Conservation (phyloP, 176 grass and related monocot species). For the Lolium multiflorum region DNA sequence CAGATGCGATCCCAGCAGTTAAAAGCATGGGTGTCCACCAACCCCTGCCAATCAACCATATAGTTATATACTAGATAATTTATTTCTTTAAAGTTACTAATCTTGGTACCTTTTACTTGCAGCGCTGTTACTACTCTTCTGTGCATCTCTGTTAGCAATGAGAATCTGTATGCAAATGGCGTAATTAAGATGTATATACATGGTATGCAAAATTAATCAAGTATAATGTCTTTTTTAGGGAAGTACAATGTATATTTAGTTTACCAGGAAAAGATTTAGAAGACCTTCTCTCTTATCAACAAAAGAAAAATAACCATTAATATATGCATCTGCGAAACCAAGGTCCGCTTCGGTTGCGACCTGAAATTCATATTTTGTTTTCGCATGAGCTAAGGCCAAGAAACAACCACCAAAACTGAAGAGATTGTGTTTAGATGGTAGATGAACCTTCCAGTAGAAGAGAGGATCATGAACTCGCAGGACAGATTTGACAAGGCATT, state of each 20-base stretch:
- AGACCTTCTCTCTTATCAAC: slow-evolving; percentile 84
- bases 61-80: background rate
- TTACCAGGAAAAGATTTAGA: slow-evolving; percentile 85
- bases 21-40: slow-evolving; percentile 90
- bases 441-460: slow-evolving; percentile 72
- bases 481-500: slow-evolving; percentile 52
- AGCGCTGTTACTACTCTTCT: slow-evolving; percentile 38
- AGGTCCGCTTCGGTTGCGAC: slow-evolving; percentile 67
- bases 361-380: slow-evolving; percentile 36
- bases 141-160: slow-evolving; percentile 75
- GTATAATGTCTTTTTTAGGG: background rate
- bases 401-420: background rate
- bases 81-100: background rate
- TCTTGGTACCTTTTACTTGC: slow-evolving; percentile 45
- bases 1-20: slow-evolving; percentile 39
- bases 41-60: slow-evolving; percentile 20
- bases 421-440: background rate
- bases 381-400: background rate
- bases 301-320: slow-evolving; percentile 85
- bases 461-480: slow-evolving; percentile 65
- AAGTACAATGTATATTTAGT: background rate
- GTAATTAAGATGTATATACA: background rate
- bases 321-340: slow-evolving; percentile 43
- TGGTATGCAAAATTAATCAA: background rate
- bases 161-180: slow-evolving; percentile 62